Base-by-base conservation (phyloP, 202 grass and related monocot species). In the Cymbopogon flexuosus region DNA sequence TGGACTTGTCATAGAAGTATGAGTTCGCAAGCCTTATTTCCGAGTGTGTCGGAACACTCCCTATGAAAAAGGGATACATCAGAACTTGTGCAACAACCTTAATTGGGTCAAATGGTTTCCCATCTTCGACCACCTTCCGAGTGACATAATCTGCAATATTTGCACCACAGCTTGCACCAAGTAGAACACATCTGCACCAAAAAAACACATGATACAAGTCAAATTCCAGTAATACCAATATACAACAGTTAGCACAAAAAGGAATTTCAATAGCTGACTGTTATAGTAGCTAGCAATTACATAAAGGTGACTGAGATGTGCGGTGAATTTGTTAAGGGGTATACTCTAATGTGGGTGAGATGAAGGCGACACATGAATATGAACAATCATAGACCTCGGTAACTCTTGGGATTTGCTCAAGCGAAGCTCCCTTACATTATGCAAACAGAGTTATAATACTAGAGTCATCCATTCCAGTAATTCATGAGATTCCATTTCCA, bases 21-120 rank as follows among this genome's bases (percentile, higher is more conserved):
- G 93, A 97, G 82, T 97, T 97, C 34, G 88, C 90, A 73, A 97
- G 90, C 70, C 88, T 93, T 79, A 97, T 80, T 84, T 97, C 93
- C 3, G 93, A 93, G 45, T 89, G 93, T 11, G 93, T 97, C 19
- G 93, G 90, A 27, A 91, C 79, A 30, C 86, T 91, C 75, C 90
- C 93, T 75, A 91, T 84, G 88, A 97, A 97, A 83, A 97, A 97
- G 57, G 93, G 93, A 81, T 97, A 97, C 93, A 97, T 91, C 35
- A 97, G 86, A 79, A 93, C 93, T 82, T 97, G 93, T 8, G 93
- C 93, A 12, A 97, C 93, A 27, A 97, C 72, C 81, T 91, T 97
- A 21, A 97, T 68, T 41, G 93, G 93, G 8, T 91, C 58, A 62
- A 97, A 92, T 69, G 79, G 84, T 46, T 93, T 97, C 40, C 84